Evolutionary conservation across 306 rosid species (phyloP), one percentile per base, ranked within the genome.

Genomic region (Adenanthera pavonina): DNA sequence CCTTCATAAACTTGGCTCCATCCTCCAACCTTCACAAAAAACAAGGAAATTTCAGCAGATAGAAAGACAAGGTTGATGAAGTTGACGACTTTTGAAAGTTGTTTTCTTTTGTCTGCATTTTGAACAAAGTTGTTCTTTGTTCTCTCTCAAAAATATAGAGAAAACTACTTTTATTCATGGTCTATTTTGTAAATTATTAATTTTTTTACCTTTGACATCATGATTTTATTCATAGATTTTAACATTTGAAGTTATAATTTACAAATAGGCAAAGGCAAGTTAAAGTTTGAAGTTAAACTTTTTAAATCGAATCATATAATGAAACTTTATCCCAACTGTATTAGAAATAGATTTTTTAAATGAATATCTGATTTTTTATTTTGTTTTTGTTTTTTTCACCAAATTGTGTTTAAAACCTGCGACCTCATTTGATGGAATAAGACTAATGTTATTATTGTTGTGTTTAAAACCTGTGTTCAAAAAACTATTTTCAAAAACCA

Each of bases 1-100:
- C 97, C 99, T 87, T 87, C 89, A 81, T 92, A 95, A 51, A 89
- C 89, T 87, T 93, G 98, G 86, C 90, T 87, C 97, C 99, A 92
- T 6, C 99, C 99, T 70, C 99, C 93, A 84, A 93, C 94, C 99
- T 95, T 79, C 73, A 76, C 72, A 74, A 87, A 13, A 10, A 36
- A 80, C 7, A 76, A 33, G 13, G 82, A 81, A 64, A 62, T 80
- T 69, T 85, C 68, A 86, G 76, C 20, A 68, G 67, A 46, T 30
- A 69, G 17, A 15, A 38, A 43, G 3, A 65, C 70, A 36, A 15
- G 46, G 47, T 47, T 25, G 30, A 25, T 25, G 30, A 25, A 25
- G 30, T 25, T 25, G 1, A 25, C 30, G 8, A 25, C 14, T 8
- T 54, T 56, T 56, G 62, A 56, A 56, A 3, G 6, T 60, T 60